Conservation (phyloP, 768 basidiomycete species). For the Gymnopilus dilepis region DNA sequence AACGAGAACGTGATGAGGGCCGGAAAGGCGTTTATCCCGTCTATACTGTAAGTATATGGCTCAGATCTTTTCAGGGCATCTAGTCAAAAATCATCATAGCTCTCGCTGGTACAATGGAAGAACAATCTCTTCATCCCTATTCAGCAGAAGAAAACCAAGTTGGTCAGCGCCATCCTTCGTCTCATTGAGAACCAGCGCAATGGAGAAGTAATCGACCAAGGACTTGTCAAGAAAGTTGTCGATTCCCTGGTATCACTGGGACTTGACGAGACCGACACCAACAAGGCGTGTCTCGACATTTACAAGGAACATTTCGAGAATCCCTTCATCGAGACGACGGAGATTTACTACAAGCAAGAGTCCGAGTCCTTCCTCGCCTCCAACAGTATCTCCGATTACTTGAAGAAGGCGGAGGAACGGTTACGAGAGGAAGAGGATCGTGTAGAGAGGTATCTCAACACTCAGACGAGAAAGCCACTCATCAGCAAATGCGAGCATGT, state of each 20-base stretch:
- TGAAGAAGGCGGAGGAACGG: slow-evolving; percentile 93
- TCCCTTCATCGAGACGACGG: slow-evolving; percentile 88
- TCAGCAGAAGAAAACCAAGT: slow-evolving; percentile 81
- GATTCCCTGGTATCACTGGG: slow-evolving; percentile 96
- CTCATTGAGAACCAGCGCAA: slow-evolving; percentile 94
- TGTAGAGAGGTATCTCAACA: slow-evolving; percentile 92
- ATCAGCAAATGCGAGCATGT: slow-evolving; percentile 89
- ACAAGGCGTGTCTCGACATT: slow-evolving; percentile 91
- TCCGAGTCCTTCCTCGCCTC: slow-evolving; percentile 88
- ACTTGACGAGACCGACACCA: slow-evolving; percentile 89
- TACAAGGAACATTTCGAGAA: slow-evolving; percentile 91
- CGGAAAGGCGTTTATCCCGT: slow-evolving; percentile 93
- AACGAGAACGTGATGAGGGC: slow-evolving; percentile 96
- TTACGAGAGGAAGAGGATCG: slow-evolving; percentile 94
- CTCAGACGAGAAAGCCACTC: slow-evolving; percentile 82
- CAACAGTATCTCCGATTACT: slow-evolving; percentile 91
- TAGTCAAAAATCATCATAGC: slow-evolving; percentile 47
- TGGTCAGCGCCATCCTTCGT: slow-evolving; percentile 85
- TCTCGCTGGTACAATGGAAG: slow-evolving; percentile 97
- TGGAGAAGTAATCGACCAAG: slow-evolving; percentile 92
- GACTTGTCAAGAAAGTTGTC: slow-evolving; percentile 91
- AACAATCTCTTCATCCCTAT: slow-evolving; percentile 86
- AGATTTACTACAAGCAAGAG: slow-evolving; percentile 91
- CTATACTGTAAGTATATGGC: slow-evolving; percentile 74
- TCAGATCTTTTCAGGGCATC: not conserved